Percentiles rank a stretch among this genome's conserved stretches.
Evolutionary conservation across 108 stramenopile species (phyloP).

Genomic region (Discostella stelligeroides): DNA sequence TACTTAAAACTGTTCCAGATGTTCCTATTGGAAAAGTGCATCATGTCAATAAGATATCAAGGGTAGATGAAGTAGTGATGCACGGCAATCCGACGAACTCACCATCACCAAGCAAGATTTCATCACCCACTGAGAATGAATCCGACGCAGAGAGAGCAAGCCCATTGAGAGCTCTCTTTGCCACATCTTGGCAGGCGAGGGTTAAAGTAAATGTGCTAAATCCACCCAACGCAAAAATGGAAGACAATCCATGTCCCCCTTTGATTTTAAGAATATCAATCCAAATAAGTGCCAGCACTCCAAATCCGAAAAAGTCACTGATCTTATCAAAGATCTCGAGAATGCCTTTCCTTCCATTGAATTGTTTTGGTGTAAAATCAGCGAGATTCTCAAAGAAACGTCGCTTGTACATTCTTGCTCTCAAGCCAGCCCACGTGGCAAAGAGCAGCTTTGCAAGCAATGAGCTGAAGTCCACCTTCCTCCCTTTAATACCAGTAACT

Average conservation of each 20-base stretch:
- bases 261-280: constrained; percentile 57
- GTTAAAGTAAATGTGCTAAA: constrained; percentile 60
- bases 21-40: constrained; percentile 49
- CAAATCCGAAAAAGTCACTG: constrained; percentile 42
- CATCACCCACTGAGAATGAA: constrained; percentile 60
- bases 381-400: constrained; percentile 28
- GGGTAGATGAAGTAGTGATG: background rate
- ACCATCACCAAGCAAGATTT: constrained; percentile 65
- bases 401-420: constrained; percentile 34
- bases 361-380: constrained; percentile 25
- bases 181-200: constrained; percentile 52
- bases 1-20: constrained; percentile 47
- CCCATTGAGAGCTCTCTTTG: constrained; percentile 50
- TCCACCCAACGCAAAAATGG: constrained; percentile 63
- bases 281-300: constrained; percentile 30
- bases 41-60: background rate
- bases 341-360: constrained; percentile 23
- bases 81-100: constrained; percentile 1
- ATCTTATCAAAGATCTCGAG: constrained; percentile 44
- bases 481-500: constrained; percentile 37
- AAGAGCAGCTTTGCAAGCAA: constrained; percentile 33
- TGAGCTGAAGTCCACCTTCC: constrained; percentile 24
- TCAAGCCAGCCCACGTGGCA: constrained; percentile 40
- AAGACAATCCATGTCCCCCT: constrained; percentile 45
- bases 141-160: constrained; percentile 60